phyloP scores from a whole-genome alignment of 495 filamentous ascomycete species.

The Aspergillus carlsbadensis region DNA sequence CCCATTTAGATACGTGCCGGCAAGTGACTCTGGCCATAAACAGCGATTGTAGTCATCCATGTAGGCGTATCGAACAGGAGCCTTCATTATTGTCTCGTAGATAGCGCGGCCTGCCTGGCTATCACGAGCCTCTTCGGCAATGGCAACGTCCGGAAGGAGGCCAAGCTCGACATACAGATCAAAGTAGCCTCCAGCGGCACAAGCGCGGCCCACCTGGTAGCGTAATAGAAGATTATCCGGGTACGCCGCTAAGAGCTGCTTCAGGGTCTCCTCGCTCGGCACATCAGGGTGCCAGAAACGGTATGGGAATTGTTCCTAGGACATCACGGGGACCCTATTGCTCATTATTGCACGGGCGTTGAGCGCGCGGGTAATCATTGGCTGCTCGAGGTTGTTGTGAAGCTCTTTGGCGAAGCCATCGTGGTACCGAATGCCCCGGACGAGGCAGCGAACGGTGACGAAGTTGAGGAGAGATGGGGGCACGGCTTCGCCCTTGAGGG shows the following conservation, averaged over 20 bases:
- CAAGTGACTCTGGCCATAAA: neutral
- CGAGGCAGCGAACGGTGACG: constrained; percentile 15
- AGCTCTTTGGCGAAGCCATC: constrained; percentile 12
- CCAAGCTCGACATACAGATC: constrained; percentile 29
- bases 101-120: neutral
- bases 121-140: constrained; percentile 32
- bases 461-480: neutral
- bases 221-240: constrained; percentile 15
- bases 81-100: neutral
- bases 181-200: constrained; percentile 30
- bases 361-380: constrained; percentile 8
- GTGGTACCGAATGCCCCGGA: constrained; percentile 25
- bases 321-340: constrained; percentile 8
- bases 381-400: neutral
- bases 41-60: constrained; percentile 2
- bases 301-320: constrained; percentile 32
- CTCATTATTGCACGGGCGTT: constrained; percentile 15
- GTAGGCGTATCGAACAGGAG: neutral
- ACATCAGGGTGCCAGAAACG: constrained; percentile 44
- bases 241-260: constrained; percentile 16
- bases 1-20: constrained; percentile 26
- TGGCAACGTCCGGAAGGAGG: constrained; percentile 28
- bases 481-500: neutral
- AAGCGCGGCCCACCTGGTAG: constrained; percentile 33
- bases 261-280: constrained; percentile 32